Evolutionary conservation across 2,329 filamentous ascomycete genomes (phyloP), one percentile per base, ranked within the genome.

Genomic region (Paraconiothyrium sp.): DNA sequence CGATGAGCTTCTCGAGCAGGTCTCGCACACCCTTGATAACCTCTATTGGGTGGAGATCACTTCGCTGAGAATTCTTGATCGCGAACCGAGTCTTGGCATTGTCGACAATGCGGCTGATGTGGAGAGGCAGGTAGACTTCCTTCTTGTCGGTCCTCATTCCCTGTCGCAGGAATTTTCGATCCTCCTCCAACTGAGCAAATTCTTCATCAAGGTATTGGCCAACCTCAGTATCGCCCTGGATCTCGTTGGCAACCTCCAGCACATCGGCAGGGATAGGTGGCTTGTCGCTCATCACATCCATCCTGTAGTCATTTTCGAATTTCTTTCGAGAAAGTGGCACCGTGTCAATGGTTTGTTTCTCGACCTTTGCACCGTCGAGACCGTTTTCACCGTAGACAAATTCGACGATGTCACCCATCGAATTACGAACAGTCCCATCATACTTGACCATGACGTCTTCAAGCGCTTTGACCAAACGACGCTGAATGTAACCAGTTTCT

Each of bases 361-460:
- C 95, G 60, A 99, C 98, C 78, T 90, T 88, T 67, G 92, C 91
- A 74, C 92, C 96, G 78, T 99, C 96, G 8, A 98, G 86, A 74
- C 95, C 96, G 79, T 99, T 96, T 78, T 99, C 95, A 75, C 95
- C 95, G 69, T 99, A 99, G 63, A 97, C 86, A 82, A 99, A 99
- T 76, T 99, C 94, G 58, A 99, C 90, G 65, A 99, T 91, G 72
- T 99, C 96, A 49, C 95, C 95, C 48, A 98, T 85, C 2, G 95
- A 99, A 80, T 99, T 99, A 62, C 95, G 91, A 32, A 99, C 93
- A 6, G 95, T 99, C 65, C 94, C 94, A 72, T 99, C 95, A 76
- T 99, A 99, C 75, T 96, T 96, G 62, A 94, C 94, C 84, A 94
- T 97, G 57, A 98, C 91, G 79, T 99, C 95, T 85, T 99, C 95